phyloP scores from a whole-genome alignment of 192 early-diverging fungal genomes.

The Backusella macrospora region DNA sequence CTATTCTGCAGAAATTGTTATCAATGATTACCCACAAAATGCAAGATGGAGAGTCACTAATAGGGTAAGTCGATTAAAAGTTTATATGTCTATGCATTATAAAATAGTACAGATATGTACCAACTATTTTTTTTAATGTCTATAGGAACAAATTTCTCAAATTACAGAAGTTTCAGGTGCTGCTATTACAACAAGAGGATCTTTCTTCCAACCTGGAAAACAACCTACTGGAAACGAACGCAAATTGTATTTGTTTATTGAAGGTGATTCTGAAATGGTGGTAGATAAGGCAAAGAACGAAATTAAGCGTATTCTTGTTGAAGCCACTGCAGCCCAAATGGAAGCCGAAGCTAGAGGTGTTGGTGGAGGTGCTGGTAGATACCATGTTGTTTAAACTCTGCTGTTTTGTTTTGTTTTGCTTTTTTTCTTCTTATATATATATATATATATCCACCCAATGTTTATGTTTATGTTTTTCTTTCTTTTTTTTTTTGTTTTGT shows the following conservation, averaged over 20 bases:
- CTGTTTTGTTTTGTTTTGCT: no score
- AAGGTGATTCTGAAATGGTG: constrained; percentile 86
- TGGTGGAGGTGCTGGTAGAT: constrained; percentile 51
- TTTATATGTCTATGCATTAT: background rate
- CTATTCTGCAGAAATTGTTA: constrained; percentile 87
- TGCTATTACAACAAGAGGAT: constrained; percentile 94
- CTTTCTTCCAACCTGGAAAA: constrained; percentile 87
- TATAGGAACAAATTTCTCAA: constrained; percentile 84
- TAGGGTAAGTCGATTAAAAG: constrained; percentile 53
- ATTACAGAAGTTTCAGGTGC: constrained; percentile 93
- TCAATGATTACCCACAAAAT: constrained; percentile 97
- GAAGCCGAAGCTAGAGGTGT: constrained; percentile 66
- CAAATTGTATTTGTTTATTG: constrained; percentile 94
- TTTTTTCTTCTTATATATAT: no score
- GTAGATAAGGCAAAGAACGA: constrained; percentile 93
- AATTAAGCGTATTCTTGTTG: constrained; percentile 88
- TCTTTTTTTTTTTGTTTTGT: no score
- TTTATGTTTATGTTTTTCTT: no score
- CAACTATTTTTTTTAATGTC: background rate
- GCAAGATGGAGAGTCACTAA: constrained; percentile 96
- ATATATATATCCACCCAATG: no score
- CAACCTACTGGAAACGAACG: constrained; percentile 73
- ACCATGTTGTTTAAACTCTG: constrained; percentile 46
- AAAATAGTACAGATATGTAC: constrained; percentile 5
- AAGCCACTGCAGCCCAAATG: constrained; percentile 77